Evolutionary conservation across 225 moss, liverwort and hornwort species (phyloP).

Genomic region (Anthoceros angustus): DNA sequence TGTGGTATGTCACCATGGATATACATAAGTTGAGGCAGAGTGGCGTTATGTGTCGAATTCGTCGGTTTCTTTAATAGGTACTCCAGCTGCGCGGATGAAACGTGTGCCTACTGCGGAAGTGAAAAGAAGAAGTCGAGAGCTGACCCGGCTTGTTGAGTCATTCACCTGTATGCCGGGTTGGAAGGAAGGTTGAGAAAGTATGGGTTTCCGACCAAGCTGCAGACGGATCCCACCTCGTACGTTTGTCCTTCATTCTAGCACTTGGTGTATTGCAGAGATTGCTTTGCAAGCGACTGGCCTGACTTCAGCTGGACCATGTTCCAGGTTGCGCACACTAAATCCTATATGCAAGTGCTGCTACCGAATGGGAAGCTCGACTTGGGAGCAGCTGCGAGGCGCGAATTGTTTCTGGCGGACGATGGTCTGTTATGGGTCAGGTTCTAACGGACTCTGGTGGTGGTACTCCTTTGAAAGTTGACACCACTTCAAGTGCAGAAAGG

Average conservation of each 20-base stretch:
- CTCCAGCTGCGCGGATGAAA: conserved; percentile 91
- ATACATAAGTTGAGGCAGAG: background rate
- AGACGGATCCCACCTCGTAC: conserved; percentile 63
- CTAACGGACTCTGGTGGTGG: background rate
- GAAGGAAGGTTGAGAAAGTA: conserved; percentile 51
- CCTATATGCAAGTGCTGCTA: conserved; percentile 68
- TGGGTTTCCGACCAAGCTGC: conserved; percentile 82
- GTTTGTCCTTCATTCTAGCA: conserved; percentile 7
- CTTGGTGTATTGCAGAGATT: background rate
- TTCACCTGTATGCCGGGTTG: conserved; percentile 62
- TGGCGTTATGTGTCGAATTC: background rate
- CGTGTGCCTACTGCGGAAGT: conserved; percentile 76
- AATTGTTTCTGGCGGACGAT: conserved; percentile 47
- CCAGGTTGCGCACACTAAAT: conserved; percentile 85
- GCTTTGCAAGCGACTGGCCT: background rate
- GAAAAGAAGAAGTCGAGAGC: conserved; percentile 70
- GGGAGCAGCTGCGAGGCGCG: conserved; percentile 47
- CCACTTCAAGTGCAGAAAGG: too few species aligned
- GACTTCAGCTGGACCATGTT: background rate
- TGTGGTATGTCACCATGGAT: background rate
- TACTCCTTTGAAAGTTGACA: too few species aligned
- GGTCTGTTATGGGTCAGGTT: conserved; percentile 78
- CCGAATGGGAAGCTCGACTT: conserved; percentile 33
- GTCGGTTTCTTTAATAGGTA: conserved; percentile 28
- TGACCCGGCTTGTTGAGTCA: conserved; percentile 62